A percentile compares a stretch with the other conserved stretches of the same genome.
Evolutionary conservation across 2,329 filamentous ascomycete species (phyloP).

Genomic region (Aschersonia sp.): DNA sequence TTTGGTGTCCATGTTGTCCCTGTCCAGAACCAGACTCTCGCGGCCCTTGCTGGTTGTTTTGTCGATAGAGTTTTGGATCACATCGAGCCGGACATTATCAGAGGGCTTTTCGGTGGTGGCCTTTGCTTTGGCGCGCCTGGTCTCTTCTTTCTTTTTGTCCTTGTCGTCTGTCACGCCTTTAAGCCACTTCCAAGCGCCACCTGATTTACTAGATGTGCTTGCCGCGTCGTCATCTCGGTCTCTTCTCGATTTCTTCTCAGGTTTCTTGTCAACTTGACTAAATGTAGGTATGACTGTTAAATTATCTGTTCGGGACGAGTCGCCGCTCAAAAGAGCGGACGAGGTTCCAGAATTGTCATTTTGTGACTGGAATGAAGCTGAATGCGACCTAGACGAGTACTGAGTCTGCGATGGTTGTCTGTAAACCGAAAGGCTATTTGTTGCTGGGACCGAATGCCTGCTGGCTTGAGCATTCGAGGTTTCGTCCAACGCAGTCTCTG

Average conservation of each 20-base stretch:
- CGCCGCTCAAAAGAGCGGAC: constrained; percentile 55
- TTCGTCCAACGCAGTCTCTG: constrained; percentile 19
- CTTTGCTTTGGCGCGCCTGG: constrained; percentile 54
- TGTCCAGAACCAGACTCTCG: constrained; percentile 73
- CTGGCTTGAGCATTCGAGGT: constrained; percentile 16
- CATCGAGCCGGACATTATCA: constrained; percentile 71
- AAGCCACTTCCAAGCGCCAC: constrained; percentile 55
- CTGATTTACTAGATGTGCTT: constrained; percentile 55
- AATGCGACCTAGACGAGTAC: constrained; percentile 3
- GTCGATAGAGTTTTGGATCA: constrained; percentile 80
- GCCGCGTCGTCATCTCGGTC: constrained; percentile 51
- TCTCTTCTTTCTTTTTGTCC: constrained; percentile 43
- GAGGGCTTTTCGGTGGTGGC: constrained; percentile 41
- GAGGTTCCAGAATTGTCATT: constrained; percentile 20
- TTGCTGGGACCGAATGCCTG: constrained; percentile 2
- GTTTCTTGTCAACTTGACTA: constrained; percentile 52
- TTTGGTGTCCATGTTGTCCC: constrained; percentile 56
- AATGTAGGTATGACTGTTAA: constrained; percentile 70
- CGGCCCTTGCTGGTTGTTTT: constrained; percentile 47
- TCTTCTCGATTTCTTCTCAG: constrained; percentile 62
- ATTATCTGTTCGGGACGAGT: constrained; percentile 54
- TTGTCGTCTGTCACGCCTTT: constrained; percentile 61
- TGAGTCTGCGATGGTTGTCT: constrained; percentile 5
- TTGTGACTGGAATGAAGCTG: constrained; percentile 6
- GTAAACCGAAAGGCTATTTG: background rate